Base-by-base conservation (phyloP, 441 rosid genomes). In the Gossypium trilobum region DNA sequence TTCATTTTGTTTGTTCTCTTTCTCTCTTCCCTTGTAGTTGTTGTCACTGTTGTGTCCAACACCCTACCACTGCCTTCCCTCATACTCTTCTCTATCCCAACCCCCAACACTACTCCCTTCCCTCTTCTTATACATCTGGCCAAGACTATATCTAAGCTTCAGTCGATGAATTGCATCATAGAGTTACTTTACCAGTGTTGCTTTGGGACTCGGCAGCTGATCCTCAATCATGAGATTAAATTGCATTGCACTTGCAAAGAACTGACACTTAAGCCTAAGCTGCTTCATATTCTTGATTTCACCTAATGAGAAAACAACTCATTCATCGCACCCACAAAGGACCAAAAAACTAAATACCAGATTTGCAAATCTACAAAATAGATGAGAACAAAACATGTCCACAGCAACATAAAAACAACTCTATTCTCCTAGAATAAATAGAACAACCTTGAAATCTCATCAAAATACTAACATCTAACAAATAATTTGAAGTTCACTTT, bases 261-360 rank as follows among this genome's bases (percentile, higher is more conserved):
- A 87, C 80, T 84, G 88, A 80, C 85, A 88, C 76, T 89, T 74
- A 63, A 88, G 87, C 81, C 90, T 84, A 65, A 88, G 75, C 77
- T 88, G 89, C 73, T 78, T 84, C 55, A 87, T 78, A 79, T 82
- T 83, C 60, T 91, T 75, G 59, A 87, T 87, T 87, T 88, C 93
- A 67, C 91, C 93, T 84, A 88, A 76, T 87, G 93, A n/a, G 81
- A 82, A 77, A 88, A 85, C 68, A 87, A 72, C 58, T 91, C 93
- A 71, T 83, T 78, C 29, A 71, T 50, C 14, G 81, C 89, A 66
- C 91, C 93, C 59, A 84, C 85, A 71, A 87, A 29, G 1, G 89
- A 87, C 9, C 89, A 87, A 78, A 74, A 87, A 29, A 88, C 79
- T 0, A 89, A 79, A 77, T 88, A 87, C 93, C 89, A 88, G 68